Evolutionary conservation across 805 yeast genomes (phyloP).

Genomic region (Candida khao-thaluensis): DNA sequence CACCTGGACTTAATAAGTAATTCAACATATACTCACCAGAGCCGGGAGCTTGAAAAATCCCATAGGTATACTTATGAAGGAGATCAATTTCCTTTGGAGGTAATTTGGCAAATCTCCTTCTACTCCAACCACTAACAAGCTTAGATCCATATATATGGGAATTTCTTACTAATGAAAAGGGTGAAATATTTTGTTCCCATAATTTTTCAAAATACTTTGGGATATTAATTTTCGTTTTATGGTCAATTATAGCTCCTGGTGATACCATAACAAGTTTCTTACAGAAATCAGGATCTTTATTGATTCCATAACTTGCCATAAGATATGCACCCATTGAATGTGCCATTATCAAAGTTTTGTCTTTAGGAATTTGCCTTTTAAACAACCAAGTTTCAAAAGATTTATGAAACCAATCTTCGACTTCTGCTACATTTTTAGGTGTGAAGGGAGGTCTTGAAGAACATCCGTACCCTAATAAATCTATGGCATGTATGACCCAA

Average conservation of each 20-base stretch:
- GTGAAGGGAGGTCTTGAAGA: conserved; percentile 70
- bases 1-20: conserved; percentile 86
- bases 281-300: conserved; percentile 56
- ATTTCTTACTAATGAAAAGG: conserved; percentile 75
- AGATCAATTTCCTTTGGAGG: conserved; percentile 43
- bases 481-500: conserved; percentile 84
- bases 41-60: conserved; percentile 81
- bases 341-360: conserved; percentile 62
- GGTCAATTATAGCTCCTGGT: conserved; percentile 80
- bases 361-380: conserved; percentile 36
- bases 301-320: conserved; percentile 63
- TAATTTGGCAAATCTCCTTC: conserved; percentile 70
- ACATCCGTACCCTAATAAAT: conserved; percentile 86
- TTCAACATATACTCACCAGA: conserved; percentile 92
- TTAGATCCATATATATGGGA: conserved; percentile 83
- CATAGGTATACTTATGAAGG: conserved; percentile 78
- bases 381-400: conserved; percentile 65
- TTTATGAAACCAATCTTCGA: conserved; percentile 64
- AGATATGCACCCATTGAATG: conserved; percentile 94
- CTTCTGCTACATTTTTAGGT: conserved; percentile 43
- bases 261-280: conserved; percentile 73
- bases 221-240: conserved; percentile 42
- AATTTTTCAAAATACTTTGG: conserved; percentile 77
- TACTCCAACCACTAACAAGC: conserved; percentile 87
- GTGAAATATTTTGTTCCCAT: conserved; percentile 88